phyloP scores from a whole-genome alignment of 2,329 filamentous ascomycete genomes.

The Penicillium sp. region DNA sequence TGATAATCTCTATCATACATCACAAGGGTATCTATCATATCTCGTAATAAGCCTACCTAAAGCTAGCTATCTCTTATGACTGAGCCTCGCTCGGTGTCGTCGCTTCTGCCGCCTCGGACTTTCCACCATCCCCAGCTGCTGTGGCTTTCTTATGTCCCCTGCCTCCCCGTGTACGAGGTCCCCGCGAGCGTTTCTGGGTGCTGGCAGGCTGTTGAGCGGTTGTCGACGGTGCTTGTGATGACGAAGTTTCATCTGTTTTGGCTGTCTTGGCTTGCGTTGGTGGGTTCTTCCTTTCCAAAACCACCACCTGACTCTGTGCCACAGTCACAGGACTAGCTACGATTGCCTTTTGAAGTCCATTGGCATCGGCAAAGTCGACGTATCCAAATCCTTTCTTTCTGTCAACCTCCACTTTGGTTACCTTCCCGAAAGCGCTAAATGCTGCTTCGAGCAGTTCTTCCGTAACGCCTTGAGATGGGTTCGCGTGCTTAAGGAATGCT shows the following conservation, averaged over 20 bases:
- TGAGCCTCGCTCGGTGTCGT: slow-evolving; percentile 1
- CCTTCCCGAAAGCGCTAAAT: slow-evolving; percentile 67
- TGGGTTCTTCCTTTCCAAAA: slow-evolving; percentile 59
- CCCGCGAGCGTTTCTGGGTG: slow-evolving; percentile 12
- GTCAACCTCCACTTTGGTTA: slow-evolving; percentile 84
- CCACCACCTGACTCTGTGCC: slow-evolving; percentile 79
- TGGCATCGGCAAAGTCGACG: slow-evolving; percentile 75
- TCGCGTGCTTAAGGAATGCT: slow-evolving; percentile 77
- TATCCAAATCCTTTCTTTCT: slow-evolving; percentile 94
- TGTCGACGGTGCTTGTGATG: slow-evolving; percentile 6
- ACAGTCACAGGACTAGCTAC: slow-evolving; percentile 76
- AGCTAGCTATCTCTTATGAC: neutral
- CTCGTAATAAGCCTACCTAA: neutral
- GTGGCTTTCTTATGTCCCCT: slow-evolving; percentile 11
- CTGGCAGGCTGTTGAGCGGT: neutral
- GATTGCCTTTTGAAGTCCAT: slow-evolving; percentile 72
- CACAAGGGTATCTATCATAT: slow-evolving; percentile 14
- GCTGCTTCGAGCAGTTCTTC: slow-evolving; percentile 73
- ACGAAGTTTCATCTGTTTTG: slow-evolving; percentile 7
- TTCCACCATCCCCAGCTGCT: slow-evolving; percentile 3
- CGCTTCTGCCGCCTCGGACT: slow-evolving; percentile 1
- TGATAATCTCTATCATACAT: neutral
- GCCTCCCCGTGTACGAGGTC: slow-evolving; percentile 12
- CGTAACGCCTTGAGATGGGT: slow-evolving; percentile 86
- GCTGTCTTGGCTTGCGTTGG: slow-evolving; percentile 8